Conservation (phyloP, 2,329 filamentous ascomycete genomes). For the Talaromyces marneffei region DNA sequence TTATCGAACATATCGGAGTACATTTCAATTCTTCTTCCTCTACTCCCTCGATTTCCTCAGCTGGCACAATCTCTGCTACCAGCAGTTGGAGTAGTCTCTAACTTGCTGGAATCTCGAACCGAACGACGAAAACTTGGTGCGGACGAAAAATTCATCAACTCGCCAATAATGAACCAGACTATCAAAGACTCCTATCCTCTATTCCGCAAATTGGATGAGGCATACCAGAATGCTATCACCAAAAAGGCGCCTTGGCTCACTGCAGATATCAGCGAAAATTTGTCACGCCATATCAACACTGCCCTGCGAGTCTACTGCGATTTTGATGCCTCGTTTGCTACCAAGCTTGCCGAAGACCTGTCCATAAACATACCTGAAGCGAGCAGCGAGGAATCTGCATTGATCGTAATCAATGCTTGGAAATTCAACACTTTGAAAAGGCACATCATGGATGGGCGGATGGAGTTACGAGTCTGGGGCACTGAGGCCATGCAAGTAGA, state of each 20-base stretch:
- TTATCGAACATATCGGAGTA: conserved; percentile 27
- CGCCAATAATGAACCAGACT: conserved; percentile 17
- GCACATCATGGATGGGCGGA: conserved; percentile 75
- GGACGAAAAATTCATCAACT: conserved; percentile 20
- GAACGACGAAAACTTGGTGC: conserved; percentile 23
- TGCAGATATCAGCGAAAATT: conserved; percentile 35
- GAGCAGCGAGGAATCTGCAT: conserved; percentile 23
- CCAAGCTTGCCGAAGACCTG: conserved; percentile 32
- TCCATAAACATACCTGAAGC: conserved; percentile 30
- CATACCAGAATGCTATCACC: conserved; percentile 34
- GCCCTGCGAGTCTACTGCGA: conserved; percentile 28
- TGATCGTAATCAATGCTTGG: conserved; percentile 52
- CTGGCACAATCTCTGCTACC: conserved; percentile 21
- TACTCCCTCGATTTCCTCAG: conserved; percentile 26
- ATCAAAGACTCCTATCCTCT: conserved; percentile 25
- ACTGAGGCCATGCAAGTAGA: conserved; percentile 67
- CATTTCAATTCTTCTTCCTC: conserved; percentile 22
- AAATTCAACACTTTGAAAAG: conserved; percentile 63
- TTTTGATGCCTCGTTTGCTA: conserved; percentile 27
- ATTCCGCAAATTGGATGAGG: conserved; percentile 29
- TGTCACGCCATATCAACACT: conserved; percentile 31
- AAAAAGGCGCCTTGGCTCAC: conserved; percentile 41
- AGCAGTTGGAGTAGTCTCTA: conserved; percentile 23
- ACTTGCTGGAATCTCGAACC: conserved; percentile 26
- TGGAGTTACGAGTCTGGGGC: conserved; percentile 80